phyloP scores from a whole-genome alignment of 148 eudicot species.

The Arbutus unedo region DNA sequence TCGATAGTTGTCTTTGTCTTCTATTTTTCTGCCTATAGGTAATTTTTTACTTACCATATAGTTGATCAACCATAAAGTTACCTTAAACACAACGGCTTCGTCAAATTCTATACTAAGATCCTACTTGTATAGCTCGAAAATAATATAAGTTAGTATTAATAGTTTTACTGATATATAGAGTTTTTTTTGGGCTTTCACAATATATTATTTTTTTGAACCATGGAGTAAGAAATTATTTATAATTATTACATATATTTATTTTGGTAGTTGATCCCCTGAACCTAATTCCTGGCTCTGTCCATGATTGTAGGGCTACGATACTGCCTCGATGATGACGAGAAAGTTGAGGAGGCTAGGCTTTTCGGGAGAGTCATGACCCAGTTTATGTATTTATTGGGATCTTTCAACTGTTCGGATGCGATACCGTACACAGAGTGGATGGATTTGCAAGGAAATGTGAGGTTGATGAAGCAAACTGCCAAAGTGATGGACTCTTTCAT shows the following conservation, averaged over 20 bases:
- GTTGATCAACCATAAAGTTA: too few relatives aligned
- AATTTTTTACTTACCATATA: too few relatives aligned
- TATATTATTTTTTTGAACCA: too few relatives aligned
- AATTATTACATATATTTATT: not conserved
- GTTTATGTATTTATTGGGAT: not conserved
- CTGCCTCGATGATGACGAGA: not conserved
- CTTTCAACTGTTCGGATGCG: not conserved
- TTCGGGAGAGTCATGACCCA: not conserved
- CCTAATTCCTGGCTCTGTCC: not conserved
- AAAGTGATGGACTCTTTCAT: not conserved
- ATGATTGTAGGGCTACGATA: not conserved
- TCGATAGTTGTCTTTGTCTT: too few relatives aligned
- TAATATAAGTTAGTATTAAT: too few relatives aligned
- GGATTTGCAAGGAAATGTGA: constrained; percentile 11
- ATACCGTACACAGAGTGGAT: not conserved
- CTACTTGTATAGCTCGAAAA: too few relatives aligned
- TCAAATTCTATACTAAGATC: too few relatives aligned
- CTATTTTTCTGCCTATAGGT: too few relatives aligned
- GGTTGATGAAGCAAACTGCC: not conserved
- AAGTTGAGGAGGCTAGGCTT: not conserved
- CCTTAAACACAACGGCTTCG: too few relatives aligned
- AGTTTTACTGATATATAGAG: too few relatives aligned
- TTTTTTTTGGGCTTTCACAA: too few relatives aligned
- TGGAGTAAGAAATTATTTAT: too few relatives aligned
- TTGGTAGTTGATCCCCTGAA: not conserved